Base-by-base conservation (phyloP, 306 rosid genomes). In the Quercus gilva region DNA sequence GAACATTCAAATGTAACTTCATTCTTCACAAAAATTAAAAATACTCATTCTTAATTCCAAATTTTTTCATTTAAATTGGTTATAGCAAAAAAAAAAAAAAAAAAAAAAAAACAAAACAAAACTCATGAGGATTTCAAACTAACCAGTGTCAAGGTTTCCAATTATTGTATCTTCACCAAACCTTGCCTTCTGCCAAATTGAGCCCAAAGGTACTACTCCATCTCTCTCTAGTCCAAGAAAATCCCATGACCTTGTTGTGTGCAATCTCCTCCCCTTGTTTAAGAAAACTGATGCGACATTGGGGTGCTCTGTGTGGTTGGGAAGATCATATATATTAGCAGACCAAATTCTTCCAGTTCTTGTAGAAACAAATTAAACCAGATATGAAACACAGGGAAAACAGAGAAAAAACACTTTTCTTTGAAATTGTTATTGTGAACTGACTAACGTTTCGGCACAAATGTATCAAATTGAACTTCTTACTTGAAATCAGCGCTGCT, bases 171-270 rank as follows among this genome's bases (percentile, higher is more conserved):
- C 80, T 85, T 71, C 81, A 4, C 88, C 91, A 37, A 74, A 85
- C 8, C 78, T 71, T 1, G 88, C 88, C 73, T 75, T 81, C 12
- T 77, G 73, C 91, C 88, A 87, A 74, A 79, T 19, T 6, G 91
- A 87, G 2, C 75, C 29, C 1, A 28, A 12, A 33, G 68, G 81
- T 64, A 78, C 19, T 57, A 25, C 75, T 13, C 60, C 79, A 17
- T 77, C 60, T 21, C 23, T 63, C 33, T 87, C 88, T 15, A 87
- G 5, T 25, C 89, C 85, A 18, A 92, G 81, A 85, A 90, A 92
- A 28, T 81, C 85, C 95, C 97, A 92, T 51, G 95, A 87, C 70
- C 78, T 78, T 0, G 97, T 90, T 23, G 95, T 92, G 19, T 87
- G 93, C 53, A 89, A 56, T 58, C 83, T 51, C 56, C 81, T 77